Conservation (phyloP, 106 monocot species). For the Dioscorea dumetorum region DNA sequence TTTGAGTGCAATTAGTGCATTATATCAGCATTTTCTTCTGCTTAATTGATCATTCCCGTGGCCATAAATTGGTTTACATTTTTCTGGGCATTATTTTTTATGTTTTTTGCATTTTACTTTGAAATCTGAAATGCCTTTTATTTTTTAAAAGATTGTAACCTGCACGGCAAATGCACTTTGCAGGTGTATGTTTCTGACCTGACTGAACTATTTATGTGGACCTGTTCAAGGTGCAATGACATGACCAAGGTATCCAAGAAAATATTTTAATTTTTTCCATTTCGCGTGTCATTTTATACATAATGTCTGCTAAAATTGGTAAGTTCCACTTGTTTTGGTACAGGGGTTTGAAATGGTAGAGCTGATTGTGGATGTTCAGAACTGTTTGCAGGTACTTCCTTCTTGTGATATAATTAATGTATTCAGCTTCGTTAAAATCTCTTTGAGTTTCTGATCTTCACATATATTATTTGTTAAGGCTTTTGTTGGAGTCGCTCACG, state of each 20-base stretch:
- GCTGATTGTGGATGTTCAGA: constrained; percentile 83
- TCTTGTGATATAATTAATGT: background rate
- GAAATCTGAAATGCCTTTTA: no score
- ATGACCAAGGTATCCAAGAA: constrained; percentile 51
- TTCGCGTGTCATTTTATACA: background rate
- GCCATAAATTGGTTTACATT: no score
- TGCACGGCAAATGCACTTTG: constrained; percentile 6
- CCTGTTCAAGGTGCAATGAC: constrained; percentile 69
- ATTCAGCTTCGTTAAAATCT: background rate
- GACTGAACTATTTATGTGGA: constrained; percentile 76
- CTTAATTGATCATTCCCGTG: no score
- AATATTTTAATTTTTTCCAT: background rate
- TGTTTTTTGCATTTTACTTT: no score
- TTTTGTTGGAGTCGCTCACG: constrained; percentile 61
- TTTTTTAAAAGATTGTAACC: background rate
- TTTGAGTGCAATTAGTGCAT: background rate
- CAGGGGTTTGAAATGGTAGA: constrained; percentile 88
- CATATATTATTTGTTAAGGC: constrained; percentile 32
- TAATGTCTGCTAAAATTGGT: background rate
- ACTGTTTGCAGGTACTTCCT: constrained; percentile 78
- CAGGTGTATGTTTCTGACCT: constrained; percentile 87
- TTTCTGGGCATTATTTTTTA: no score
- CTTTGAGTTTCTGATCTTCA: background rate
- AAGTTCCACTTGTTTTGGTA: background rate
- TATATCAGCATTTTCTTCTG: background rate